These are phyloP conservation scores for Fusarium sp. DNA, from an alignment of 2,329 filamentous ascomycete species.

Conservation along the genomic window DNA sequence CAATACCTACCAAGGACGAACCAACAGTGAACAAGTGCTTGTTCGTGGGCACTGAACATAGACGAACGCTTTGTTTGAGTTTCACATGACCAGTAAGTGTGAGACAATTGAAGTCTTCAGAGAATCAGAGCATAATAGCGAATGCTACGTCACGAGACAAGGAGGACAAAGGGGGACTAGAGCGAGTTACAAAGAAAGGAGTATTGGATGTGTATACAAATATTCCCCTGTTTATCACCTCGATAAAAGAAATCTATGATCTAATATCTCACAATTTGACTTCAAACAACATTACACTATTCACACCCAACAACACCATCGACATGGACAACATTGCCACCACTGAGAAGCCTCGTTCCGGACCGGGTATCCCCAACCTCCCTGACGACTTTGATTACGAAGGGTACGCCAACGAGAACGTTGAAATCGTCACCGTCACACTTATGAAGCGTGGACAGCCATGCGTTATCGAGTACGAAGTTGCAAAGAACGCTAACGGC, in stretches of 20 bases:
- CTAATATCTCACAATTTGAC: neutral
- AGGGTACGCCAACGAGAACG: neutral
- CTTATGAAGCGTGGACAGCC: neutral
- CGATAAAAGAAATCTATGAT: no score
- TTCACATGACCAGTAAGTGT: neutral
- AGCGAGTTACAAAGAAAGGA: neutral
- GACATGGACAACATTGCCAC: neutral
- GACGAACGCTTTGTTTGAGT: neutral
- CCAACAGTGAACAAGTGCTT: neutral
- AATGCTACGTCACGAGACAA: neutral
- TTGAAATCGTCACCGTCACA: neutral
- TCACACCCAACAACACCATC: neutral
- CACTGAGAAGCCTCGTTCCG: neutral
- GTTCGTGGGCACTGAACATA: neutral
- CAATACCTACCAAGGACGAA: neutral
- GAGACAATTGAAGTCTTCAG: neutral
- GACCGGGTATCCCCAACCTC: neutral
- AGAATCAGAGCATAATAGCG: neutral
- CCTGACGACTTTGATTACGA: neutral
- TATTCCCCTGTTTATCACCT: neutral
- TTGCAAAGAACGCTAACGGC: neutral
- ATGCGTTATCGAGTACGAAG: neutral
- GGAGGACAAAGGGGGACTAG: neutral
- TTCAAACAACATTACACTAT: neutral
- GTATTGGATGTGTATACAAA: neutral